Base-by-base conservation (phyloP, 768 basidiomycete genomes). In the Floccularia luteovirens region DNA sequence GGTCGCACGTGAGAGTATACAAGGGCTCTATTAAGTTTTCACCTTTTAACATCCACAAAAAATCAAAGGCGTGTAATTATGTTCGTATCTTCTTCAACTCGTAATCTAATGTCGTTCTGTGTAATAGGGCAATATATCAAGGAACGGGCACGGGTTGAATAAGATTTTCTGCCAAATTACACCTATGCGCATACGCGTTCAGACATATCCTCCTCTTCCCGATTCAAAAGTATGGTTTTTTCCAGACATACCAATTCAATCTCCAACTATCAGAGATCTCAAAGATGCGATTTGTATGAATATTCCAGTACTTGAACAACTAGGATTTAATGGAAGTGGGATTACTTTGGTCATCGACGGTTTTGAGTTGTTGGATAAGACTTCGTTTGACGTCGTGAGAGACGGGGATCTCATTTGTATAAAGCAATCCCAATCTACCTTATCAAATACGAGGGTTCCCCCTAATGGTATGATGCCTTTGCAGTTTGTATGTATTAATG, bases 201-300 rank as follows among this genome's bases (percentile, higher is more conserved):
- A 70, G 42, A 65, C 72, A 0, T 51, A 52, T 3, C 49, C 60
- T 23, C 76, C 77, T 24, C 60, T 80, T 11, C 70, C 72, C 1
- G 59, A 54, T 17, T 44, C 74, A 11, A 73, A 69, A 43, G 73
- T 67, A 4, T 80, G 78, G 78, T 74, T 74, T 45, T 57, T 62
- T 14, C 61, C 67, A 21, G 58, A 63, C 28, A 39, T 48, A 8
- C 48, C 35, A 42, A 48, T 39, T 20, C 21, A 11, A 17, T 43
- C 45, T 1, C 30, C 27, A 14, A 64, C 58, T 0, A 56, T 72
- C 3, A 31, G 45, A 2, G 58, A 66, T 24, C 56, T 75, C 24
- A 75, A 72, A 45, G 41, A 46, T 22, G 50, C 54, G 14, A 47
- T 75, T 20, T 69, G 60, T 38, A 45, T 33, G 8, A 49, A 60